Base-by-base conservation (phyloP, 768 basidiomycete species). In the Boletus pseudopeckii region DNA sequence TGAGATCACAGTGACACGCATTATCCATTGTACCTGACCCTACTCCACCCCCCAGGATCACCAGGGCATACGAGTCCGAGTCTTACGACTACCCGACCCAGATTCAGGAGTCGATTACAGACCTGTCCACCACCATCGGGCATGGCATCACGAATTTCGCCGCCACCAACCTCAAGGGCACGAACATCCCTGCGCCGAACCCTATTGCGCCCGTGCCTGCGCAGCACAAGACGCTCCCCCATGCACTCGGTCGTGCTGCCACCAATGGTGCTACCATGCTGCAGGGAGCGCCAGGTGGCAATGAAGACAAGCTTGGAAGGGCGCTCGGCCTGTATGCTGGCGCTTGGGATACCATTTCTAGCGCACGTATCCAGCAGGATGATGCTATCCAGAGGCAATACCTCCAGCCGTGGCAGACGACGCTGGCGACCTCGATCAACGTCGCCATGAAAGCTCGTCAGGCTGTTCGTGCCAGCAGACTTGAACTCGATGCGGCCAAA, bases 211-310 rank as follows among this genome's bases (percentile, higher is more conserved):
- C 82, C 2, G 78, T 82, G 22, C 72, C 75, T 3, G 66, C 75
- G 26, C 87, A 86, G 63, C 93, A 94, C 77, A 98, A 98, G 84
- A 98, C 97, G 1, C 87, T 98, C 48, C 92, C 97, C 0, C 97
- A 98, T 63, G 96, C 97, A 0, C 82, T 98, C 48, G 80, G 85
- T 18, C 88, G 97, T 47, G 87, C 95, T 0, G 84, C 94, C 0
- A 80, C 82, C 36, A 65, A 74, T 9, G 90, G 85, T 0, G 79
- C 84, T 3, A 68, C 68, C 6, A 71, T 74, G 11, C 64, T 88
- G 30, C 72, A 74, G n/a, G 56, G 60, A 3, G 74, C 76, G 1
- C 76, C 77, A 26, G 71, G 76, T 6, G 77, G 74, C 24, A 72
- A 76, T 1, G 79, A 82, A 1, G 86, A 90, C 61, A 83, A 85